Evolutionary conservation across 1,284 basidiomycete genomes (phyloP).

Genomic region (Mycosarcoma mackinlayi): DNA sequence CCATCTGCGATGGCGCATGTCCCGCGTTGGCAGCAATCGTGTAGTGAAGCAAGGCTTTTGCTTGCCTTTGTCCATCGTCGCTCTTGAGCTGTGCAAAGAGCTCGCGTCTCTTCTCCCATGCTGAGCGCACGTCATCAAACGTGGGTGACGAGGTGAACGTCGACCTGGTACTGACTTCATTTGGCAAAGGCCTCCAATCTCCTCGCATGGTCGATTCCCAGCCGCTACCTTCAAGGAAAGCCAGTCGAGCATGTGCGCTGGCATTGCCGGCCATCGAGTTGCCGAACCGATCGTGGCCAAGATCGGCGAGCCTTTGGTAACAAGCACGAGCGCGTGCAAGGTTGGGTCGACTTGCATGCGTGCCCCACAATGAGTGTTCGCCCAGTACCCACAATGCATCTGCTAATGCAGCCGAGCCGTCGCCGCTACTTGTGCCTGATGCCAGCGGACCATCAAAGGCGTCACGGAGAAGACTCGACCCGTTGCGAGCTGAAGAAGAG

Average conservation of each 20-base stretch:
- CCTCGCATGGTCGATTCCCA: constrained; percentile 52
- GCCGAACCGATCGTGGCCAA: constrained; percentile 33
- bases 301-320: constrained; percentile 52
- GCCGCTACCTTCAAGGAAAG: constrained; percentile 58
- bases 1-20: constrained; percentile 87
- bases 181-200: constrained; percentile 38
- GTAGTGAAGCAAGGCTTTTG: constrained; percentile 84
- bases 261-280: constrained; percentile 54
- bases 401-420: constrained; percentile 21
- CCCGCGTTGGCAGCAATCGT: constrained; percentile 91
- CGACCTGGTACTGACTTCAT: constrained; percentile 18
- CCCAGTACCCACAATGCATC: constrained; percentile 66
- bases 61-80: constrained; percentile 45
- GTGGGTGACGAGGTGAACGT: constrained; percentile 32
- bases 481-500: constrained; percentile 20
- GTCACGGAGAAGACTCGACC: constrained; percentile 15
- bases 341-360: constrained; percentile 58
- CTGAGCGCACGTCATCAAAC: constrained; percentile 26
- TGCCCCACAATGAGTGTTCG: constrained; percentile 65
- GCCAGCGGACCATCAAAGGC: background rate
- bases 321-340: constrained; percentile 51
- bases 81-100: constrained; percentile 44
- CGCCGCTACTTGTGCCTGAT: background rate
- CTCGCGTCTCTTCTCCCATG: constrained; percentile 41
- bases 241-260: constrained; percentile 63